Evolutionary conservation across 2,329 filamentous ascomycete species (phyloP), one percentile per base, ranked within the genome.

Genomic region (Talaromyces sp.): DNA sequence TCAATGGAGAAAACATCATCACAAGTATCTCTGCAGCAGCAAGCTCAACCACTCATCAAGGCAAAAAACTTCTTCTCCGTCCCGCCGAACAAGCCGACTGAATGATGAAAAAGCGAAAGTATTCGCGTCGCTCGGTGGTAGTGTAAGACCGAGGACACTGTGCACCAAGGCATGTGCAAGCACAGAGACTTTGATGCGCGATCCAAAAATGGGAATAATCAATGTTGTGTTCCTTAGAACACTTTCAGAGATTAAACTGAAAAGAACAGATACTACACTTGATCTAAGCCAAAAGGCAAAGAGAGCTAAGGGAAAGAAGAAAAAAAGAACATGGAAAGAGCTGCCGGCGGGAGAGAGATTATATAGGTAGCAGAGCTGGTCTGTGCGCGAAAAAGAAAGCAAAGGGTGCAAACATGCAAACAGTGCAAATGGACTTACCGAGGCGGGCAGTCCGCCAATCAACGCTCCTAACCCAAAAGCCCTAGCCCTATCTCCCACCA

Each of bases 261-360:
- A 90, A 92, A 93, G 90, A 93, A 93, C 90, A 92, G 89, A 91
- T 92, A 92, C 90, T 92, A 92, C 89, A 92, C 89, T 91, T 92
- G 90, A 92, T 92, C 90, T 92, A 90, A 91, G 87, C 87, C 80
- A 80, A 84, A 84, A 82, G 81, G 82, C 79, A 81, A 80, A 79
- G 78, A 81, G 80, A 82, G 80, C 80, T 82, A 73, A 73, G 79
- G 71, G 79, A 78, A 71, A 78, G 77, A 80, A 75, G 74, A 76
- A 78, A 66, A 75, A 76, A 79, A 78, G 75, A 70, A 70, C 68
- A 57, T 35, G 73, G 77, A 79, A 56, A 47, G 14, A 1, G 4
- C 59, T 11, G 27, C 8, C 67, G 71, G 69, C 31, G 27, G 62
- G 14, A 5, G 7, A 39, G 2, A 11, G 37, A 70, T 72, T 74